Evolutionary conservation across 2,329 filamentous ascomycete genomes (phyloP).

Genomic region (Neonectria magnoliae): DNA sequence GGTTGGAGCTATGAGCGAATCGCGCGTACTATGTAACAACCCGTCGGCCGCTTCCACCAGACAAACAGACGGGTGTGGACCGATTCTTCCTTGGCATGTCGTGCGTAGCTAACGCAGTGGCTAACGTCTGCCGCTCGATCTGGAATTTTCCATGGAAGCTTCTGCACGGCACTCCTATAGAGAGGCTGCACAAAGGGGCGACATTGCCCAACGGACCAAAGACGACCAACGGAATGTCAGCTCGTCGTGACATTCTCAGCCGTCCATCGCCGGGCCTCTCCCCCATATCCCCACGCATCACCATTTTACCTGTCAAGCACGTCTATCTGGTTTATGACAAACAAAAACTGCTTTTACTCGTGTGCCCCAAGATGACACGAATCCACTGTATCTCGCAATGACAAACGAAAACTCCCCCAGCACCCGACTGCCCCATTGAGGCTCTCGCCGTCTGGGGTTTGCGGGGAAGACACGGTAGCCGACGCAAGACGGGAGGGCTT

Average conservation of each 20-base stretch:
- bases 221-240: background rate
- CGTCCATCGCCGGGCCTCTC: background rate
- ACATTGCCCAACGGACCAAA: background rate
- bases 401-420: background rate
- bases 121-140: background rate
- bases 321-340: background rate
- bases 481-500: background rate
- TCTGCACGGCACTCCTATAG: background rate
- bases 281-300: background rate
- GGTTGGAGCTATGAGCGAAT: constrained; percentile 10
- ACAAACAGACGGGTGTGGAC: constrained; percentile 3
- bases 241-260: background rate
- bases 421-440: constrained; percentile 9
- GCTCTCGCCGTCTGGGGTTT: background rate
- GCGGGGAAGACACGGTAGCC: constrained; percentile 9
- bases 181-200: background rate
- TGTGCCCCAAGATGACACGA: background rate
- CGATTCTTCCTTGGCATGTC: constrained; percentile 9
- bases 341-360: background rate
- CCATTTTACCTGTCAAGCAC: background rate
- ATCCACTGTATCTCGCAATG: background rate
- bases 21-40: background rate
- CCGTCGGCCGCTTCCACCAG: background rate
- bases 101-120: background rate
- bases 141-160: background rate